phyloP scores from a whole-genome alignment of 2,329 filamentous ascomycete species.

The Microcyclospora pomicola region DNA sequence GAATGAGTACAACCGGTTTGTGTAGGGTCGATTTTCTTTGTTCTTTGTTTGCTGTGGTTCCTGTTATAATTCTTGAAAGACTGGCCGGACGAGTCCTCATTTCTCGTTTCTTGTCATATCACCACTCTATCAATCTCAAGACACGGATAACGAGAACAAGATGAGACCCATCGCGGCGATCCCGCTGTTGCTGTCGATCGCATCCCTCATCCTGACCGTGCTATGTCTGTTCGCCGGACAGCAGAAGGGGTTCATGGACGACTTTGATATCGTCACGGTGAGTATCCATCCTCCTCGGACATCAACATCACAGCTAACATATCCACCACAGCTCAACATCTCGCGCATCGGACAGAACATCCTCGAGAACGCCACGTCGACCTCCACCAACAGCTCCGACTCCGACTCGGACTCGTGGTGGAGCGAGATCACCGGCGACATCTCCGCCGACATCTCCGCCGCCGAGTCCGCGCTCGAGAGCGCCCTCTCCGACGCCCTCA shows the following conservation, averaged over 20 bases:
- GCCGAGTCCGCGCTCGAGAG: background rate
- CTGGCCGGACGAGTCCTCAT: no score
- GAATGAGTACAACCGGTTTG: no score
- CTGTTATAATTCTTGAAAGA: no score
- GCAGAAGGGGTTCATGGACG: conserved; percentile 41
- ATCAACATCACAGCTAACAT: background rate
- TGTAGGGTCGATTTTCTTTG: no score
- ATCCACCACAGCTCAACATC: conserved; percentile 37
- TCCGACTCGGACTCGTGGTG: conserved; percentile 23
- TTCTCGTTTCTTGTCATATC: no score
- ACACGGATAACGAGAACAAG: background rate
- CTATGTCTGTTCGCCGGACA: conserved; percentile 48
- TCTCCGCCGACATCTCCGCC: background rate
- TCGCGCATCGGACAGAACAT: conserved; percentile 35
- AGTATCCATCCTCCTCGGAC: conserved; percentile 1
- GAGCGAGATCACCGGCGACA: conserved; percentile 24
- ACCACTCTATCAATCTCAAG: no score
- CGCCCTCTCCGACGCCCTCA: conserved; percentile 18
- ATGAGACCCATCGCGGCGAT: conserved; percentile 9
- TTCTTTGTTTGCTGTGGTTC: no score
- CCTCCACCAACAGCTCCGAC: conserved; percentile 16
- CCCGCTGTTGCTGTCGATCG: conserved; percentile 29
- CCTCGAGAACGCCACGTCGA: conserved; percentile 11
- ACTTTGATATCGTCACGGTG: conserved; percentile 44
- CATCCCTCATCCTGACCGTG: conserved; percentile 43